Percentiles rank a stretch among this genome's conserved stretches.
These are phyloP conservation scores for Pezicula carpinea DNA, from an alignment of 2,329 filamentous ascomycete species.

Conservation along the genomic window DNA sequence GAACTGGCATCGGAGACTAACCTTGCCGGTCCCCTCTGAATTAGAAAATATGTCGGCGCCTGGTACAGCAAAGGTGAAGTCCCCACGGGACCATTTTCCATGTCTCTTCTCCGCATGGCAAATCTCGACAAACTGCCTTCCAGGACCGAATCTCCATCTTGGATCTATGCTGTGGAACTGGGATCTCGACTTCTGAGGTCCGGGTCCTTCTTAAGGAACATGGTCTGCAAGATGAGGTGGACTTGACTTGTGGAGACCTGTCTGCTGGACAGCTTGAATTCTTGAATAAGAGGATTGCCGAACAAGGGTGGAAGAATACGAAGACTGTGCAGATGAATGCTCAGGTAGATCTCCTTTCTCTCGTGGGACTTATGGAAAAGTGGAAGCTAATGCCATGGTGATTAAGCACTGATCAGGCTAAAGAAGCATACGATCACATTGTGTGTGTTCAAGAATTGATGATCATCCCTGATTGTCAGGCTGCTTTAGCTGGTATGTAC, in stretches of 20 bases:
- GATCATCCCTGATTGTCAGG: conserved; percentile 4
- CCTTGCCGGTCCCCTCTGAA: conserved; percentile 6
- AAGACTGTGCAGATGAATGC: conserved; percentile 1
- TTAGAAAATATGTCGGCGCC: conserved; percentile 3
- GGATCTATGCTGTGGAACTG: conserved; percentile 8
- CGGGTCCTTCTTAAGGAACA: conserved; percentile 61
- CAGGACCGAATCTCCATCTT: not conserved
- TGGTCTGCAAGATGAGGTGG: conserved; percentile 57
- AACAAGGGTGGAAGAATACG: conserved; percentile 4
- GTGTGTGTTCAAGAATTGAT: conserved; percentile 5
- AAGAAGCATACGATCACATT: conserved; percentile 2
- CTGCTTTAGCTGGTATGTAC: conserved; percentile 4
- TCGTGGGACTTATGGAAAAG: not conserved
- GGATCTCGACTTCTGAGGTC: conserved; percentile 3
- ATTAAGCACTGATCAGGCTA: conserved; percentile 1
- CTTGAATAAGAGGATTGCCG: conserved; percentile 5
- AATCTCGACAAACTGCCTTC: not conserved
- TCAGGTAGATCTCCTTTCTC: not conserved
- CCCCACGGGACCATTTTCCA: conserved; percentile 7
- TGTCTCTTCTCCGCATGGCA: conserved; percentile 6
- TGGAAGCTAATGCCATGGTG: not conserved
- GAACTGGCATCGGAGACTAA: conserved; percentile 1
- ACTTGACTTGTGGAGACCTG: conserved; percentile 45
- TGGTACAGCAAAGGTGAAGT: conserved; percentile 5
- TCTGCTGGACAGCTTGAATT: conserved; percentile 4